Evolutionary conservation across 352 stramenopile species (phyloP).

Genomic region (Pythium pyrilobum): DNA sequence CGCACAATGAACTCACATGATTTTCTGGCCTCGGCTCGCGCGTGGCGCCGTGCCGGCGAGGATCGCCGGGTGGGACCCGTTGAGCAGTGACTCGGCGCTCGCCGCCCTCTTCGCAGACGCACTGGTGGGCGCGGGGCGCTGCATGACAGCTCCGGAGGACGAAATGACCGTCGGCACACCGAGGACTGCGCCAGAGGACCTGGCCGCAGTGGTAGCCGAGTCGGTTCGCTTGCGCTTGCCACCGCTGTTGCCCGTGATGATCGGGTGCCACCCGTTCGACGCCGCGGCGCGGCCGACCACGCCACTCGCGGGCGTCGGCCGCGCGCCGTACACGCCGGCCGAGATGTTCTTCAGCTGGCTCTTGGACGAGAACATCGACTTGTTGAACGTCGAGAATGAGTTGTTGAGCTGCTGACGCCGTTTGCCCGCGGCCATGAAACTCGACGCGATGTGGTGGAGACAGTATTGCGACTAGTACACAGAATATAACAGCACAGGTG

Average conservation of each 20-base stretch:
- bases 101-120: neutral
- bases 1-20: conserved; percentile 33
- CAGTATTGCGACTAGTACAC: conserved; percentile 50
- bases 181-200: neutral
- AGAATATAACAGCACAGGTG: neutral
- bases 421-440: conserved; percentile 67
- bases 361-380: conserved; percentile 47
- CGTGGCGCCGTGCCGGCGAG: neutral
- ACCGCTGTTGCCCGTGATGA: conserved; percentile 9
- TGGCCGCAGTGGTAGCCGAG: neutral
- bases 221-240: conserved; percentile 51
- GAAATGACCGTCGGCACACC: conserved; percentile 41
- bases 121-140: conserved; percentile 13
- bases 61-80: neutral
- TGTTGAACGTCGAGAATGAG: conserved; percentile 53
- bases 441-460: conserved; percentile 67
- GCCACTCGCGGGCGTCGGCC: conserved; percentile 11
- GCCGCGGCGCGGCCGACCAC: conserved; percentile 3
- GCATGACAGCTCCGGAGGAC: conserved; percentile 36
- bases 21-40: conserved; percentile 41
- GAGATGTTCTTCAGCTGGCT: conserved; percentile 72
- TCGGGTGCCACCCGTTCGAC: conserved; percentile 25
- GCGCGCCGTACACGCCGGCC: conserved; percentile 61
- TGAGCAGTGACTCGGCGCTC: neutral
- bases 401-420: conserved; percentile 76